Evolutionary conservation across 805 yeast species (phyloP).

Genomic region (Wilhelminamyces savonicus): DNA sequence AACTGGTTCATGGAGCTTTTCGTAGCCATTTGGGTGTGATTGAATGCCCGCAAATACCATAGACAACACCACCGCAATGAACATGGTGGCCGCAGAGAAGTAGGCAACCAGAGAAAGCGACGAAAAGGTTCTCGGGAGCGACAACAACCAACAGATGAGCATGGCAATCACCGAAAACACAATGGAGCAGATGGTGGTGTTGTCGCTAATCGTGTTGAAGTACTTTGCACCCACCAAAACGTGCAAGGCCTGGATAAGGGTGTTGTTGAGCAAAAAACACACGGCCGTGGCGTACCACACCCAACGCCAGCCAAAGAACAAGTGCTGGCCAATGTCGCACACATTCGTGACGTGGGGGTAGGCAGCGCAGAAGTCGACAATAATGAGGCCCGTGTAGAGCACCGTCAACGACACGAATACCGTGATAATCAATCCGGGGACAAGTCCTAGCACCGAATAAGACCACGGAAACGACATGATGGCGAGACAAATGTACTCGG

Average conservation of each 20-base stretch:
- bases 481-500: slow-evolving; percentile 57
- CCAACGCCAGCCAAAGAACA: slow-evolving; percentile 44
- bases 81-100: slow-evolving; percentile 53
- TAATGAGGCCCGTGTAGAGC: slow-evolving; percentile 49
- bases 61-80: slow-evolving; percentile 46
- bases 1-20: slow-evolving; percentile 28
- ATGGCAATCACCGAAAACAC: slow-evolving; percentile 46
- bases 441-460: slow-evolving; percentile 51
- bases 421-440: slow-evolving; percentile 53
- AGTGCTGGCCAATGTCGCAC: slow-evolving; percentile 54
- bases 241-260: slow-evolving; percentile 53
- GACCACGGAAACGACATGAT: slow-evolving; percentile 66
- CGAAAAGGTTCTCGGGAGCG: slow-evolving; percentile 53
- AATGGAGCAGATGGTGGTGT: slow-evolving; percentile 45
- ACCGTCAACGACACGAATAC: slow-evolving; percentile 45
- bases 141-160: slow-evolving; percentile 43
- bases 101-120: slow-evolving; percentile 46
- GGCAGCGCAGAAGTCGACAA: slow-evolving; percentile 48
- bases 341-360: slow-evolving; percentile 47
- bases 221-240: slow-evolving; percentile 56
- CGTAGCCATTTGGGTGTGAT: slow-evolving; percentile 39
- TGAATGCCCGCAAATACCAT: slow-evolving; percentile 51
- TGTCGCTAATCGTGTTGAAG: slow-evolving; percentile 45
- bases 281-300: slow-evolving; percentile 55
- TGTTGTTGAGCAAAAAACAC: slow-evolving; percentile 49